These are phyloP conservation scores for Annulohypoxylon stygium DNA, from an alignment of 495 filamentous ascomycete genomes.

Conservation along the genomic window DNA sequence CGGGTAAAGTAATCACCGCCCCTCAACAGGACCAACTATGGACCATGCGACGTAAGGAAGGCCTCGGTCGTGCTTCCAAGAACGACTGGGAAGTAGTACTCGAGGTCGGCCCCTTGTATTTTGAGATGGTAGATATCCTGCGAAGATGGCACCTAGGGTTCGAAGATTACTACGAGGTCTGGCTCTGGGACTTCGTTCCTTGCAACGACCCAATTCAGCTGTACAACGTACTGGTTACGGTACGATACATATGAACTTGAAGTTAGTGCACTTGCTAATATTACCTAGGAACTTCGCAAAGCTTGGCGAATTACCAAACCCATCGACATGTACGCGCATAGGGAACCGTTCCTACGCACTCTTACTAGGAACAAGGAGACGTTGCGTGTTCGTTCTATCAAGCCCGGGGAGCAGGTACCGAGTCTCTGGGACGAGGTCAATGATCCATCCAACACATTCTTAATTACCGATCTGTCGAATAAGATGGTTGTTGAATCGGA, in stretches of 20 bases:
- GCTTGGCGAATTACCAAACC: conserved; percentile 51
- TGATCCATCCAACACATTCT: conserved; percentile 45
- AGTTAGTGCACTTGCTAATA: background rate
- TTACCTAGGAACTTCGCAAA: conserved; percentile 55
- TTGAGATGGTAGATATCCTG: conserved; percentile 54
- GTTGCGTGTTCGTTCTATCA: conserved; percentile 55
- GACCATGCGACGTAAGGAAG: conserved; percentile 60
- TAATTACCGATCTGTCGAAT: conserved; percentile 29
- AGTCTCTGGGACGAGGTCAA: conserved; percentile 58
- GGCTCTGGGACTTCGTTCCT: conserved; percentile 63
- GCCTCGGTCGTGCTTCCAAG: conserved; percentile 58
- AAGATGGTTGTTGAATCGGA: conserved; percentile 32
- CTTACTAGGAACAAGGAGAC: conserved; percentile 56
- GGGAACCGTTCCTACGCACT: conserved; percentile 54
- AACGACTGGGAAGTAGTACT: conserved; percentile 57
- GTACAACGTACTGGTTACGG: conserved; percentile 52
- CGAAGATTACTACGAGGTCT: conserved; percentile 65
- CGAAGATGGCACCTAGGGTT: conserved; percentile 63
- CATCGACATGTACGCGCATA: conserved; percentile 52
- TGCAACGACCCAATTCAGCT: conserved; percentile 41
- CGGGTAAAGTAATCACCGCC: conserved; percentile 59
- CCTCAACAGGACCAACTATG: conserved; percentile 61
- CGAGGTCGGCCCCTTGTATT: conserved; percentile 57
- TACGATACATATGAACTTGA: conserved; percentile 26
- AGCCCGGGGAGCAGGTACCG: conserved; percentile 54